Evolutionary conservation across 2,329 filamentous ascomycete species (phyloP), one percentile per base, ranked within the genome.

Genomic region (Chrysosporium queenslandicum): DNA sequence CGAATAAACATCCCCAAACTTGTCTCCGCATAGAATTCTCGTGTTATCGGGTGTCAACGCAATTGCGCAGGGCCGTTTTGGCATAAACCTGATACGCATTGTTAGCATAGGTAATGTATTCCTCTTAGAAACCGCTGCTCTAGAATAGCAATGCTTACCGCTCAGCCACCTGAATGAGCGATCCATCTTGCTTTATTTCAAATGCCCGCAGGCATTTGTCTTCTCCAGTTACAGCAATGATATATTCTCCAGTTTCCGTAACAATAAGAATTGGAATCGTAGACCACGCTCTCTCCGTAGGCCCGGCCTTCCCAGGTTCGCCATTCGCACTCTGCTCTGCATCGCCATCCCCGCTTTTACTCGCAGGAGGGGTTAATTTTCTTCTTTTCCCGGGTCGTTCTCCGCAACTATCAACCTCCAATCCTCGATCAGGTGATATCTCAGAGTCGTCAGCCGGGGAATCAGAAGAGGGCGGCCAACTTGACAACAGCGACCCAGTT

Each of bases 1-100:
- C 9, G 86, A 80, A 70, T 95, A 97, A 55, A 96, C 91, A 66
- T 98, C 92, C 58, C 92, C 92, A 63, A 97, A 97, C 68, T 98
- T 98, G 74, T 98, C 92, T 49, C 82, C 91, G 56, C 81, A 82
- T 53, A 97, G 70, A 57, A 98, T 87, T 7, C 82, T 86, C 40
- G 77, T 75, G 56, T 80, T 77, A 64, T 90, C 83, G 36, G 79
- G 73, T 6, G 85, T 81, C 49, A 96, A 70, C 48, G 77, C 72
- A 53, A 97, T 74, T 32, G 86, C 82, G 64, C 84, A 91, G 11
- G 90, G 88, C 32, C 89, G 82, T 72, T 96, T 97, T 36, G 89
- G 87, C 86, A 97, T 94, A 54, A 71, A 72, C 68, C 88, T 91
- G 48, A 32, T 6, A 30, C 36, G 25, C 25, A 41, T 59, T 11